Percentiles rank a stretch among this genome's conserved stretches.
These are phyloP conservation scores for Umbellularia californica DNA, from an alignment of 164 flowering plant species.

Conservation along the genomic window DNA sequence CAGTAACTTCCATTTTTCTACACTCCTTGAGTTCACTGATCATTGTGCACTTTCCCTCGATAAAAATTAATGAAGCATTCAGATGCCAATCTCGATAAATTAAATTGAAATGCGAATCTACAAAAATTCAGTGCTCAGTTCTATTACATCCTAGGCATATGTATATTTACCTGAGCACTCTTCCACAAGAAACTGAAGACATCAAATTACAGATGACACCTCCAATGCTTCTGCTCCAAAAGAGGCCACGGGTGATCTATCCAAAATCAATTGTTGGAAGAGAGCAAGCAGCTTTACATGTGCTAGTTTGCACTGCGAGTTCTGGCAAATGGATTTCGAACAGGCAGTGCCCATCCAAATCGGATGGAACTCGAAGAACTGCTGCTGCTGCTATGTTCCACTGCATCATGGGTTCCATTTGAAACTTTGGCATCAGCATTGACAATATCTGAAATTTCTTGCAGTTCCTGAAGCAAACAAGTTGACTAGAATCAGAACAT, in stretches of 20 bases:
- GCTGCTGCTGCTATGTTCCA: slow-evolving; percentile 20
- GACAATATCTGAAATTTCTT: slow-evolving; percentile 22
- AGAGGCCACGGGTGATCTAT: slow-evolving; percentile 1
- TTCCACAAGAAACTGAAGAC: neutral
- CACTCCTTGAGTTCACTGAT: neutral
- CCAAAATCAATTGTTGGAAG: neutral
- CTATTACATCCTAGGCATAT: slow-evolving; percentile 5
- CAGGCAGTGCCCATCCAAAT: slow-evolving; percentile 25
- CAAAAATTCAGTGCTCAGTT: slow-evolving; percentile 18
- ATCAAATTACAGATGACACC: neutral
- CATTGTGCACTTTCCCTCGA: neutral
- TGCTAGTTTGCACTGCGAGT: slow-evolving; percentile 35
- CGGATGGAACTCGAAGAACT: slow-evolving; percentile 29
- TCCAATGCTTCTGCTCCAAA: neutral
- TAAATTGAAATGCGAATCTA: slow-evolving; percentile 9
- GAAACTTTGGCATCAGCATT: slow-evolving; percentile 18
- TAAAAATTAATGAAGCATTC: neutral
- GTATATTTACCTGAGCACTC: slow-evolving; percentile 5
- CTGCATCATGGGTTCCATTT: slow-evolving; percentile 16
- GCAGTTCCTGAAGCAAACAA: slow-evolving; percentile 26
- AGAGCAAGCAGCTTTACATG: slow-evolving; percentile 6
- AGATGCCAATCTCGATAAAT: neutral
- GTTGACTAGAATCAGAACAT: neutral
- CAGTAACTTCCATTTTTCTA: neutral
- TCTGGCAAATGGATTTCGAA: slow-evolving; percentile 28